Conservation (phyloP, 2,329 filamentous ascomycete species). For the Talaromyces sp. region DNA sequence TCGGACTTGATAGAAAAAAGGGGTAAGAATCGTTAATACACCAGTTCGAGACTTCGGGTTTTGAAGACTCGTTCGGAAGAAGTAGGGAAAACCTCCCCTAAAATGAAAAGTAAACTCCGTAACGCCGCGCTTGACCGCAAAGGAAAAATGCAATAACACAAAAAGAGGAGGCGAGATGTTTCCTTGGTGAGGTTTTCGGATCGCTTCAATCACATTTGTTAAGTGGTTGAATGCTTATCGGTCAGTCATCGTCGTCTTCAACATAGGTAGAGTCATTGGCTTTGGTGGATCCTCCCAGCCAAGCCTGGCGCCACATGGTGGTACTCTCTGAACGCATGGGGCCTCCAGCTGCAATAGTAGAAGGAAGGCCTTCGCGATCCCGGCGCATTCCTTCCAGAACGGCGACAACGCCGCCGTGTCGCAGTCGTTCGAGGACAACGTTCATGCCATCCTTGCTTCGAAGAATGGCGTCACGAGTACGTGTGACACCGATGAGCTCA, state of each 20-base stretch:
- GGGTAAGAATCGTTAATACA: neutral
- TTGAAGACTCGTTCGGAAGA: neutral
- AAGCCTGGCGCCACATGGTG: constrained; percentile 29
- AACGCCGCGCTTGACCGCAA: constrained; percentile 18
- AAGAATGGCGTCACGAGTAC: constrained; percentile 59
- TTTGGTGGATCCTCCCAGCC: constrained; percentile 36
- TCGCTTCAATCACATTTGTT: neutral
- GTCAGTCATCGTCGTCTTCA: constrained; percentile 33
- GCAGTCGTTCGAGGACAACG: constrained; percentile 62
- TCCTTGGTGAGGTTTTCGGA: neutral
- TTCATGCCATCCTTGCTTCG: constrained; percentile 68
- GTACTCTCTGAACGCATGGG: constrained; percentile 43
- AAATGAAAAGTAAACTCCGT: constrained; percentile 15
- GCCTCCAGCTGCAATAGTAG: constrained; percentile 27
- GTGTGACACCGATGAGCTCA: constrained; percentile 60
- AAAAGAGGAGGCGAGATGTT: constrained; percentile 18
- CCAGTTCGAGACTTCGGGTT: neutral
- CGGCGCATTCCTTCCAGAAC: constrained; percentile 70
- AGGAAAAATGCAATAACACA: constrained; percentile 6
- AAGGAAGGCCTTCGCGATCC: constrained; percentile 50
- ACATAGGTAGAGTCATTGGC: constrained; percentile 25
- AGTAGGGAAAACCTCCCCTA: neutral
- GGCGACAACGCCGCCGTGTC: constrained; percentile 64
- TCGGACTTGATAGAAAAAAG: neutral
- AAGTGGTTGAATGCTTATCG: neutral